Evolutionary conservation across 2,329 filamentous ascomycete genomes (phyloP), one percentile per base, ranked within the genome.

Genomic region (Pyrenophora teres): DNA sequence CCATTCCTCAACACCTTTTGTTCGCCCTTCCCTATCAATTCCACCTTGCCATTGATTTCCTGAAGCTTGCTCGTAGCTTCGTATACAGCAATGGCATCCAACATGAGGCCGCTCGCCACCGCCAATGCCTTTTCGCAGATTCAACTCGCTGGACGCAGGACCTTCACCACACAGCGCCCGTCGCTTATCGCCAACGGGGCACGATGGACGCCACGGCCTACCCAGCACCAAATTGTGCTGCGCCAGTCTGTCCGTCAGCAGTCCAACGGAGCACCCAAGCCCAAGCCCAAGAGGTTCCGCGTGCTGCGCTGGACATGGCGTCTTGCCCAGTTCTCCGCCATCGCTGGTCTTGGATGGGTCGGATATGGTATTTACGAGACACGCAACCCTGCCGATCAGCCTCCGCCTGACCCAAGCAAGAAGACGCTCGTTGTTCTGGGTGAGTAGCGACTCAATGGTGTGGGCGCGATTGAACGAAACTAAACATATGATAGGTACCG

Each of bases 341-440:
- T 94, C 57, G 89, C 82, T 58, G 81, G 87, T 52, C 71, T 89
- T 36, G 90, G 80, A 60, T 92, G 87, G 71, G 78, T 92, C 53
- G 84, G 83, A 65, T 97, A 94, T 75, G 84, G 84, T 70, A 88
- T 97, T 77, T 97, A 92, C 76, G 80, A 87, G 43, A 86, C 90
- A 73, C 87, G 90, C 67, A 84, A 96, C 75, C 93, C 93, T 8
- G 81, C 82, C 36, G 88, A 92, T 46, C 94, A 97, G 79, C 78
- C 83, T 53, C 80, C 85, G 58, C 86, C 89, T 15, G 91, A 97
- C 76, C 89, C 92, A 49, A 82, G 72, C 67, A 99, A 97, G 88
- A 99, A 99, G 84, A 99, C 92, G 9, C 82, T 99, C 50, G 94
- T 99, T 40, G 86, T 99, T 63, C 84, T 99, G 49, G 94, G 94